Conservation (phyloP, 2,329 filamentous ascomycete genomes). For the Colletotrichum magnum region DNA sequence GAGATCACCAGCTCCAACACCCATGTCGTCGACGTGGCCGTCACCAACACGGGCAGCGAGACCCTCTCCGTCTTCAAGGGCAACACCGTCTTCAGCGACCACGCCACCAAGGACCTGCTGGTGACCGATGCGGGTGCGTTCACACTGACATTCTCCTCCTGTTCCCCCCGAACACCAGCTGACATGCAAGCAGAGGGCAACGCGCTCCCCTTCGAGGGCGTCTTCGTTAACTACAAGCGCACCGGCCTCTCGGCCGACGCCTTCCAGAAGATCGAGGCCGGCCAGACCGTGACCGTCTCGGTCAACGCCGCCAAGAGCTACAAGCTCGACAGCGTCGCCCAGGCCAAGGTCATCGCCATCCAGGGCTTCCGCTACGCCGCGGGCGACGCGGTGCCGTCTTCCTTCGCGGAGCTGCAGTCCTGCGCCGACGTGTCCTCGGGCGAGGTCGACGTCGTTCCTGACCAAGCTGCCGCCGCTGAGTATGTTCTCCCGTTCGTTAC, state of each 20-base stretch:
- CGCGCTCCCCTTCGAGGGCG: constrained; percentile 34
- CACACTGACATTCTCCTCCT: too few relatives aligned
- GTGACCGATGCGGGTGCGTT: constrained; percentile 36
- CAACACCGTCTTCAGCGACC: constrained; percentile 38
- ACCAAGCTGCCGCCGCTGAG: constrained; percentile 25
- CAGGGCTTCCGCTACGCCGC: constrained; percentile 37
- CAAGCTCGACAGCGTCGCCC: constrained; percentile 27
- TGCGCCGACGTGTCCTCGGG: constrained; percentile 29
- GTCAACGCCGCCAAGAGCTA: constrained; percentile 39
- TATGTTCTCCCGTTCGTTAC: not conserved
- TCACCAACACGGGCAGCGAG: constrained; percentile 38
- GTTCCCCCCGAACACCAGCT: not conserved
- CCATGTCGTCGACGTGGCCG: constrained; percentile 36
- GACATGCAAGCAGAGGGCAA: constrained; percentile 20
- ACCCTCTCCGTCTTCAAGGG: constrained; percentile 35
- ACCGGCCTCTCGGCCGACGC: constrained; percentile 22
- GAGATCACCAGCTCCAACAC: constrained; percentile 29
- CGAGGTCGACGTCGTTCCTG: constrained; percentile 28
- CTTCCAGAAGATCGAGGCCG: constrained; percentile 38
- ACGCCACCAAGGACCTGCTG: constrained; percentile 38
- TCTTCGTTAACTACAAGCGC: constrained; percentile 39
- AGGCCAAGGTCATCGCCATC: constrained; percentile 36
- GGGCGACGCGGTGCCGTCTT: constrained; percentile 15
- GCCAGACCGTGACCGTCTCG: constrained; percentile 31
- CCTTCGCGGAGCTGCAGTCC: constrained; percentile 18